A percentile compares a stretch with the other conserved stretches of the same genome.
Evolutionary conservation across 768 basidiomycete genomes (phyloP).

Genomic region (Pleurotus eryngii): DNA sequence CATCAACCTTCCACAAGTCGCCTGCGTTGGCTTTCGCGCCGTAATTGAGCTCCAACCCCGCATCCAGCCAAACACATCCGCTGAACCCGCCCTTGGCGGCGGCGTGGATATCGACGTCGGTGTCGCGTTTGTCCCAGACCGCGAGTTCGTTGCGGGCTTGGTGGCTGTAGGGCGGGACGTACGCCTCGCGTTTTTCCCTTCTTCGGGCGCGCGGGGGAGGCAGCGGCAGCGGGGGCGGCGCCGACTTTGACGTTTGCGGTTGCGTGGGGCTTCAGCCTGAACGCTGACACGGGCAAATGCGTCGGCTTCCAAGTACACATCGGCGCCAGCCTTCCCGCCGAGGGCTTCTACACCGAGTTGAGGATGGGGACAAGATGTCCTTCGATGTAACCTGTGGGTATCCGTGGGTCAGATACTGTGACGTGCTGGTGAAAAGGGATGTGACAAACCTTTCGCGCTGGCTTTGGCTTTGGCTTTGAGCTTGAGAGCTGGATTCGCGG

Average conservation of each 20-base stretch:
- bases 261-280: background rate
- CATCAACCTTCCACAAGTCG: background rate
- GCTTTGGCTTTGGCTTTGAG: background rate
- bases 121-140: too few relatives aligned
- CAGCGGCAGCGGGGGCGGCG: background rate
- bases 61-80: background rate
- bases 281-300: background rate
- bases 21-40: background rate
- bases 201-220: background rate
- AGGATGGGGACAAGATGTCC: background rate
- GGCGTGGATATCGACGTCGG: background rate
- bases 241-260: background rate
- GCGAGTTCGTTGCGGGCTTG: background rate
- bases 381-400: background rate
- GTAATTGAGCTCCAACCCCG: background rate
- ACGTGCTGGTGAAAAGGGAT: background rate
- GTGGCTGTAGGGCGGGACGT: background rate
- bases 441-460: background rate
- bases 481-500: background rate
- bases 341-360: background rate
- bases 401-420: background rate
- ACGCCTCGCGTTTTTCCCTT: background rate
- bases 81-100: background rate
- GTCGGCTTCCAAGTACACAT: background rate
- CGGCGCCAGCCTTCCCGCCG: background rate